Percentiles rank a stretch among this genome's conserved stretches.
These are phyloP conservation scores for Diaporthe capsici DNA, from an alignment of 2,329 filamentous ascomycete genomes.

Conservation along the genomic window DNA sequence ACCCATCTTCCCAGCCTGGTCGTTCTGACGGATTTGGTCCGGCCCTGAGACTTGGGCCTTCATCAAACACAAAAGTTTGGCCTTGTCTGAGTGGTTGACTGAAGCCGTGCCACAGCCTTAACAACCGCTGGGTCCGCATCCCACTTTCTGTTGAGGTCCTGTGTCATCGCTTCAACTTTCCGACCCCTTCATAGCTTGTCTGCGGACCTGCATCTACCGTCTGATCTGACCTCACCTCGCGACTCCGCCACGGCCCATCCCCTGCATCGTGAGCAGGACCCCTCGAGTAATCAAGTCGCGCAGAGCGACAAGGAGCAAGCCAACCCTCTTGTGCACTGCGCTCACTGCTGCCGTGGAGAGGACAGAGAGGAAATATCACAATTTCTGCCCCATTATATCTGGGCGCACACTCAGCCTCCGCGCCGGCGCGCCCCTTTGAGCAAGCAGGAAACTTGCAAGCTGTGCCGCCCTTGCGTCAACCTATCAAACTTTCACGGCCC, in stretches of 20 bases:
- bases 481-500: slow-evolving; percentile 27
- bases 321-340: slow-evolving; percentile 3
- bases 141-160: slow-evolving; percentile 15
- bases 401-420: slow-evolving; percentile 3
- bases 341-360: slow-evolving; percentile 9
- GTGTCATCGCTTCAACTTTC: slow-evolving; percentile 16
- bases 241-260: slow-evolving; percentile 31
- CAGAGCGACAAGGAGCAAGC: neutral
- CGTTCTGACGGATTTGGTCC: neutral
- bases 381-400: neutral
- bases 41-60: slow-evolving; percentile 11
- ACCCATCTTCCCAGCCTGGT: slow-evolving; percentile 1
- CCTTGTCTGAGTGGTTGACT: neutral
- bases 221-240: slow-evolving; percentile 29
- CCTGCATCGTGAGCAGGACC: slow-evolving; percentile 31
- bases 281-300: neutral
- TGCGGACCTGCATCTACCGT: slow-evolving; percentile 30
- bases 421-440: slow-evolving; percentile 7
- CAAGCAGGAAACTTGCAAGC: slow-evolving; percentile 23
- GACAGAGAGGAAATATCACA: slow-evolving; percentile 3
- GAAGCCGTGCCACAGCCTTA: slow-evolving; percentile 24
- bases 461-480: slow-evolving; percentile 26
- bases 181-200: slow-evolving; percentile 19
- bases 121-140: slow-evolving; percentile 18
- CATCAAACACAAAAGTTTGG: slow-evolving; percentile 24